Base-by-base conservation (phyloP, 768 basidiomycete species). In the Naganishia kalamii region DNA sequence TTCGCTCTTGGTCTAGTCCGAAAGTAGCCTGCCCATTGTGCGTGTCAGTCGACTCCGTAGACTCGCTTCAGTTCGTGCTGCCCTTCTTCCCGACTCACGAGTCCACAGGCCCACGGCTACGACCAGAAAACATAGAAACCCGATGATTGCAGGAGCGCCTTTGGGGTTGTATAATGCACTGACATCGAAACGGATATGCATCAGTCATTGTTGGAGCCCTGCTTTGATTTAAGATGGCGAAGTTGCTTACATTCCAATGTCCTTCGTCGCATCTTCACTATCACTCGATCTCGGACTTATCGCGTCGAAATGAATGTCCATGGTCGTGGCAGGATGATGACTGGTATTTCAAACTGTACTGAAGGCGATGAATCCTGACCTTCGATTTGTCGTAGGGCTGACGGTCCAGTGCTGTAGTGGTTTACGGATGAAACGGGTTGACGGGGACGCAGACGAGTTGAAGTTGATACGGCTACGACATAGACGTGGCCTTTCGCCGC, bases 101-200 rank as follows among this genome's bases (percentile, higher is more conserved):
- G 47, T 60, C 70, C 70, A 71, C 13, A 67, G 35, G 23, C 43
- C 64, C 8, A 51, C 25, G 17, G 70, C 68, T 27, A 68, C 19
- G 27, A 41, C 61, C 2, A 50, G 32, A 37, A 66, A 69, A 17
- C 65, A 51, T 7, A 71, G 8, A 32, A 69, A 69, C 12, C 37
- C 68, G 29, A 67, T 65, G 21, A 69, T 62, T 6, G 68, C 59
- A 3, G 59, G 51, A 8, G 60, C 41, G 3, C 68, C 70, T 62
- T 71, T 71, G 3, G 70, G 70, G 30, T 71, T 60, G 47, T 71
- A 71, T n/a, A 68, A 35, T 12, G 70, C 68, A 11, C 71, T 69
- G 23, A 11, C 8, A 35, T 10, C 17, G 8, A 11, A 57, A 40
- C n/a, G n/a, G n/a, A n/a, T n/a, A n/a, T 25, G 17, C 2, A 10